Conservation (phyloP, 148 eudicot species). For the Suaeda aralocaspica region DNA sequence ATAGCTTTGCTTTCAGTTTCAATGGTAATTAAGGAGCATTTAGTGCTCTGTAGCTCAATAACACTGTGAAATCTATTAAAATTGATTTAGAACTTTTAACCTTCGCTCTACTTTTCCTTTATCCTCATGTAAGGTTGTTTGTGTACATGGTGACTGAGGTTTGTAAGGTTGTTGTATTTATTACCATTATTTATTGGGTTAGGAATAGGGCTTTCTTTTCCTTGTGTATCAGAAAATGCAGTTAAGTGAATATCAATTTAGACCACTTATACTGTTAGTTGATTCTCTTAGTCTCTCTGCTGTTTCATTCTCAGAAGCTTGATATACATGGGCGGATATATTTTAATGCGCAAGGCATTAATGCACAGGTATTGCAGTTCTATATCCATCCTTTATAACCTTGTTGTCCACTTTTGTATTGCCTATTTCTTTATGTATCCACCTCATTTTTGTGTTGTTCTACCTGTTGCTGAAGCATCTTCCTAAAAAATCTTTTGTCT, state of each 20-base stretch:
- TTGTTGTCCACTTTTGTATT: too few relatives aligned
- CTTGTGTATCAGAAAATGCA: neutral
- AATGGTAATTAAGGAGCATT: neutral
- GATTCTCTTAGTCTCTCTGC: conserved; percentile 9
- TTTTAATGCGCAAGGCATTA: conserved; percentile 84
- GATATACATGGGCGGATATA: conserved; percentile 89
- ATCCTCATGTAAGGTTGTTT: neutral
- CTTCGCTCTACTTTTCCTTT: neutral
- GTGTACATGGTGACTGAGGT: neutral
- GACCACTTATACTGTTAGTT: too few relatives aligned
- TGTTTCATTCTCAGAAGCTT: conserved; percentile 49
- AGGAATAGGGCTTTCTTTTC: neutral
- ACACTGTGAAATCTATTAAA: neutral
- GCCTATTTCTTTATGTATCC: too few relatives aligned
- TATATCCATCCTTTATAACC: conserved; percentile 4
- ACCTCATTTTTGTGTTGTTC: neutral
- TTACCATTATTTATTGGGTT: neutral
- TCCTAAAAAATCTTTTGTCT: neutral
- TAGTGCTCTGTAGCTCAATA: neutral
- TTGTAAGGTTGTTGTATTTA: neutral
- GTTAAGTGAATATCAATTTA: neutral
- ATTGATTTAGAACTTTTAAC: neutral
- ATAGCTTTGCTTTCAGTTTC: neutral
- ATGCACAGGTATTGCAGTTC: conserved; percentile 68
- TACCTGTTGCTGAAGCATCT: neutral